Conservation (phyloP, 352 stramenopile genomes). For the Phytophthora foliorum region DNA sequence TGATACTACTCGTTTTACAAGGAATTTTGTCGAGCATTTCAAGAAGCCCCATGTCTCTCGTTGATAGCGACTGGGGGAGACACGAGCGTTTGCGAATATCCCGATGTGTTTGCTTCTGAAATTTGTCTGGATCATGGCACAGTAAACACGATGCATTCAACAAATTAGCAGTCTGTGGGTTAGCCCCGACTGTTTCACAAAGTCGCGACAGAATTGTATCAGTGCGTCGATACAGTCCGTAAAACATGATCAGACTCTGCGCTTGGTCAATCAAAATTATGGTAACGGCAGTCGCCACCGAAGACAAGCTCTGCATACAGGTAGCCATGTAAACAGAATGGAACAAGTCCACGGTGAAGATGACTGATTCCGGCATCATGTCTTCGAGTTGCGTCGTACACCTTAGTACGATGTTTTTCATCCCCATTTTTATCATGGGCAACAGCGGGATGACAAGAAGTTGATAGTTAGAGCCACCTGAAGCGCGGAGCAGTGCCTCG, state of each 20-base stretch:
- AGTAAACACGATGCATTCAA: not conserved
- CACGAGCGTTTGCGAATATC: conserved; percentile 5
- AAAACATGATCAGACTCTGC: conserved; percentile 11
- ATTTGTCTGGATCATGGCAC: not conserved
- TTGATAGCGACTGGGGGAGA: conserved; percentile 3
- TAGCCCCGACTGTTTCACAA: not conserved
- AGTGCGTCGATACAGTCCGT: conserved; percentile 6
- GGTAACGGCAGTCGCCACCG: not conserved
- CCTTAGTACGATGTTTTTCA: conserved; percentile 24
- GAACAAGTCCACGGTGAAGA: conserved; percentile 35
- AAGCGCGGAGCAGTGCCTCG: conserved; percentile 2
- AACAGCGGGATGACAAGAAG: conserved; percentile 18
- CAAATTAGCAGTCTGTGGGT: not conserved
- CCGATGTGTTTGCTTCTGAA: not conserved
- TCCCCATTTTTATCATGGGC: conserved; percentile 28
- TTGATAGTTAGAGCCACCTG: conserved; percentile 3
- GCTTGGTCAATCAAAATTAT: not conserved
- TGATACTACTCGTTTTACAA: not conserved
- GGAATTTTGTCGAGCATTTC: not conserved
- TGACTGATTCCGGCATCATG: conserved; percentile 16
- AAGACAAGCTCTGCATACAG: conserved; percentile 23
- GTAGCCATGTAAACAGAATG: conserved; percentile 23
- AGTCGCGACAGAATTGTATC: not conserved
- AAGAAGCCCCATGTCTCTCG: not conserved
- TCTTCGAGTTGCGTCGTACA: conserved; percentile 21